Percentiles rank a stretch among this genome's conserved stretches.
Conservation (phyloP, 108 stramenopile species). For the Cyclotella cryptica region DNA sequence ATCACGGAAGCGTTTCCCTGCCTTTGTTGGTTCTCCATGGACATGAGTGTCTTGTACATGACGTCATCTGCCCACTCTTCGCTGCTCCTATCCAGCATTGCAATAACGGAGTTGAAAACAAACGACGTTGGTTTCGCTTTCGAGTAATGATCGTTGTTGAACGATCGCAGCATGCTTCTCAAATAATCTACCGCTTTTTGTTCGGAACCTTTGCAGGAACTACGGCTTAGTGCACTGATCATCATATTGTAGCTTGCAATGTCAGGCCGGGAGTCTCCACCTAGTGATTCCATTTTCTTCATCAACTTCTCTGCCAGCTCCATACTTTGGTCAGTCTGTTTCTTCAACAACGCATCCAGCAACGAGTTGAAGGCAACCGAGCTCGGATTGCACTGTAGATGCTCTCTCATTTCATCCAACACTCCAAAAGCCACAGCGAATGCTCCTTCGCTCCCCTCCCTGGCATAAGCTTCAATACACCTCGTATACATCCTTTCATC, state of each 20-base stretch:
- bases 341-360: conserved; percentile 29
- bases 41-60: conserved; percentile 43
- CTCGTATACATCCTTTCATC: conserved; percentile 33
- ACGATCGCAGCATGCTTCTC: conserved; percentile 44
- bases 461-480: conserved; percentile 23
- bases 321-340: conserved; percentile 9
- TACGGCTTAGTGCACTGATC: conserved; percentile 36
- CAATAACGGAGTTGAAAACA: conserved; percentile 46
- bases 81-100: conserved; percentile 42
- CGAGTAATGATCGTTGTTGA: conserved; percentile 41
- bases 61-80: conserved; percentile 41
- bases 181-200: conserved; percentile 47
- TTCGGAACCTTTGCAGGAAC: conserved; percentile 9
- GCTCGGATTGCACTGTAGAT: conserved; percentile 14
- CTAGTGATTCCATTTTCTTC: conserved; percentile 27
- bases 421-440: conserved; percentile 24
- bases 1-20: conserved; percentile 37
- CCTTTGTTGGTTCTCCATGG: conserved; percentile 47
- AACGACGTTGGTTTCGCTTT: conserved; percentile 47
- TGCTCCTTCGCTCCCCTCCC: conserved; percentile 9
- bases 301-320: conserved; percentile 43
- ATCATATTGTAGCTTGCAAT: conserved; percentile 46
- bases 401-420: conserved; percentile 20
- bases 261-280: conserved; percentile 52
- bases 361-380: conserved; percentile 41